Evolutionary conservation across 164 flowering plant genomes (phyloP).

Genomic region (Stephania japonica): DNA sequence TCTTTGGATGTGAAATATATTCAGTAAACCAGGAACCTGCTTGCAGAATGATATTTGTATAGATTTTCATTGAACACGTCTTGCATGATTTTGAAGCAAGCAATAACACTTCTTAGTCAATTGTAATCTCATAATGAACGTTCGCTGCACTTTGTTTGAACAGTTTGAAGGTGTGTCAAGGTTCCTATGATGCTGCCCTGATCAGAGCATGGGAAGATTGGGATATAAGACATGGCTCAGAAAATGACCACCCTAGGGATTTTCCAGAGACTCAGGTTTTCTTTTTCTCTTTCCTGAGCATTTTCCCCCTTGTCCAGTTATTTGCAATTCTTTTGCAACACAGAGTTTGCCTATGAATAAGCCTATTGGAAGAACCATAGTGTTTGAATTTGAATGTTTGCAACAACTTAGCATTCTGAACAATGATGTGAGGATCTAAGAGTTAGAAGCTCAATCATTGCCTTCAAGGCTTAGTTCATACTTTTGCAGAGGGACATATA

Average conservation of each 20-base stretch:
- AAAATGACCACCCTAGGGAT: slow-evolving; percentile 77
- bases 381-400: too few species aligned
- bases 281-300: not conserved
- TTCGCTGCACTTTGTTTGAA: not conserved
- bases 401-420: not conserved
- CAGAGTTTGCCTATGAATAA: not conserved
- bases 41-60: not conserved
- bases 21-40: not conserved
- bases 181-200: slow-evolving; percentile 62
- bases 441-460: not conserved
- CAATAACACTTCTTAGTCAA: not conserved
- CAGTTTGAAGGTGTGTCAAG: slow-evolving; percentile 80
- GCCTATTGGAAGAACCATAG: not conserved
- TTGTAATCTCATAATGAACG: not conserved
- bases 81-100: not conserved
- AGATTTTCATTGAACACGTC: too few species aligned
- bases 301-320: not conserved
- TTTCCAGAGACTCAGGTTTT: slow-evolving; percentile 80
- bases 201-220: slow-evolving; percentile 87
- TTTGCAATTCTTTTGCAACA: not conserved
- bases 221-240: slow-evolving; percentile 77
- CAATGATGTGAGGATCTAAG: not conserved
- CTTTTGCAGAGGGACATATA: not conserved
- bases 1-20: not conserved
- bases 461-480: not conserved